Percentiles rank a stretch among this genome's conserved stretches.
These are phyloP conservation scores for Onygenales sp. DNA, from an alignment of 2,329 filamentous ascomycete species.

Conservation along the genomic window DNA sequence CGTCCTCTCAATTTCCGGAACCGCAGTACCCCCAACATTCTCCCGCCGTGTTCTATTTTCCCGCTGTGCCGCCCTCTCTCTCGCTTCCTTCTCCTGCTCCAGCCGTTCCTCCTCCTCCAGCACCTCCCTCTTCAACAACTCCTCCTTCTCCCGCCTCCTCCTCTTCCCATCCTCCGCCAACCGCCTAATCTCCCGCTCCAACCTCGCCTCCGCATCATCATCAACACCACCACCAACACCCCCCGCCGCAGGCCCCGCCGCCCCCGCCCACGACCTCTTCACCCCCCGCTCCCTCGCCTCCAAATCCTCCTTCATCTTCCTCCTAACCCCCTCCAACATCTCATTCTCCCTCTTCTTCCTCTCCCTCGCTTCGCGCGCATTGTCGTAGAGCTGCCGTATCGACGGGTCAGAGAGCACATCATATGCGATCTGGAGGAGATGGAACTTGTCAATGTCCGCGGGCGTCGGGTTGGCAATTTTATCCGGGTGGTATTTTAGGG, in stretches of 20 bases:
- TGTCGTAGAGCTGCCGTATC: conserved; percentile 69
- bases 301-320: conserved; percentile 76
- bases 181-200: conserved; percentile 44
- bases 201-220: conserved; percentile 32
- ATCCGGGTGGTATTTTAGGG: conserved; percentile 89
- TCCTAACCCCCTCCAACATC: conserved; percentile 61
- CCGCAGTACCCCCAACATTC: conserved; percentile 30
- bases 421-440: conserved; percentile 74
- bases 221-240: conserved; percentile 38
- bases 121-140: conserved; percentile 35
- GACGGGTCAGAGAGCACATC: conserved; percentile 66
- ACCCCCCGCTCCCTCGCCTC: conserved; percentile 64
- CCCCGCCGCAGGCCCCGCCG: conserved; percentile 9
- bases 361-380: conserved; percentile 59
- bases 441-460: conserved; percentile 68
- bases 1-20: conserved; percentile 47
- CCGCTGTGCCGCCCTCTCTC: conserved; percentile 33
- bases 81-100: conserved; percentile 29
- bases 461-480: conserved; percentile 64
- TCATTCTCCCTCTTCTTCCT: conserved; percentile 63
- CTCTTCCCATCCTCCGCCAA: conserved; percentile 45
- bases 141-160: conserved; percentile 40
- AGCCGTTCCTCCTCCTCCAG: conserved; percentile 28
- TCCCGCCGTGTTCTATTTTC: conserved; percentile 22
- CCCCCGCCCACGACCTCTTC: conserved; percentile 44